phyloP scores from a whole-genome alignment of 306 rosid species.

The Prunus kanzakura region DNA sequence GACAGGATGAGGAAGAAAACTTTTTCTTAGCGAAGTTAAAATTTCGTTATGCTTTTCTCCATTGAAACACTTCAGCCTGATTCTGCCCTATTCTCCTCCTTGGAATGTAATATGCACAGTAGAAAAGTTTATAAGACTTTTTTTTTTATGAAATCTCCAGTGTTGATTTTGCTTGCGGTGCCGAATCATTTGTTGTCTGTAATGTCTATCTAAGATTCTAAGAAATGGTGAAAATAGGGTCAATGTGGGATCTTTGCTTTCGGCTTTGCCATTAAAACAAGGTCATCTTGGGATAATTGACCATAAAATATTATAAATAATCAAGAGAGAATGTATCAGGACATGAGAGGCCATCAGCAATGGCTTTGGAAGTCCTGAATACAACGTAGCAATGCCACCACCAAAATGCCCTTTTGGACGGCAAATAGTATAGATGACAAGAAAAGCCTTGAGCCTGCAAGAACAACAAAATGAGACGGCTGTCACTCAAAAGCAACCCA shows the following conservation, averaged over 20 bases:
- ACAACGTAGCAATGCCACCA: neutral
- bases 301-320: neutral
- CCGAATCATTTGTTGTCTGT: neutral
- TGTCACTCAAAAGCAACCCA: neutral
- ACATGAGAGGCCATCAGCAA: neutral
- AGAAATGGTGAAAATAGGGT: neutral
- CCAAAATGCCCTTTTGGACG: constrained; percentile 13
- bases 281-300: neutral
- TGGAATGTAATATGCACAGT: neutral
- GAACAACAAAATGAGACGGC: constrained; percentile 11
- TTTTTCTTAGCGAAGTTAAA: neutral
- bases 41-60: neutral
- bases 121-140: neutral
- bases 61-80: too few relatives aligned
- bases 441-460: neutral
- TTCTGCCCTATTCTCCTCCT: too few relatives aligned
- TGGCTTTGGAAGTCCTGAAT: neutral
- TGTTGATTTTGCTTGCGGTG: neutral
- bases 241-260: neutral
- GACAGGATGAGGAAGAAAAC: neutral
- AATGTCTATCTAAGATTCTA: neutral
- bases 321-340: neutral
- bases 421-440: constrained; percentile 12
- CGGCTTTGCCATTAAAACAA: neutral
- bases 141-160: too few relatives aligned